Evolutionary conservation across 2,329 filamentous ascomycete genomes (phyloP).

Genomic region (Paraconiothyrium sp.): DNA sequence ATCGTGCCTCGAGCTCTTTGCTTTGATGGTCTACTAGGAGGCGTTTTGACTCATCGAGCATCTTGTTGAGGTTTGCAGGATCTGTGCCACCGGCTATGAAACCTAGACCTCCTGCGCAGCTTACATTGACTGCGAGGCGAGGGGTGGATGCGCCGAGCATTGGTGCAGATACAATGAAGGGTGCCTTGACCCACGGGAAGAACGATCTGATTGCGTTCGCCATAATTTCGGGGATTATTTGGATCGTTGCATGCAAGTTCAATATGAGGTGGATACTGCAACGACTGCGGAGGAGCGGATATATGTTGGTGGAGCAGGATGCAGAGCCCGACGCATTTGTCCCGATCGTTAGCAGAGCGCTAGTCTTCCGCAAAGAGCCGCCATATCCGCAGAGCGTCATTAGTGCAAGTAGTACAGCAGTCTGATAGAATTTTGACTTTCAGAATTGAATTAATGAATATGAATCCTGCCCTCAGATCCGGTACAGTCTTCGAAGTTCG

Average conservation of each 20-base stretch:
- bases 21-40: background rate
- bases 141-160: constrained; percentile 70
- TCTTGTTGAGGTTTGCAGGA: constrained; percentile 38
- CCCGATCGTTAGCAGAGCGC: no score
- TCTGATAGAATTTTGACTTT: background rate
- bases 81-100: constrained; percentile 54
- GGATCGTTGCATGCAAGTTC: no score
- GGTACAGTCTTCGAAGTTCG: background rate
- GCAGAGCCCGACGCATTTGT: no score
- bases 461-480: background rate
- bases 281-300: no score
- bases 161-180: constrained; percentile 69
- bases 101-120: constrained; percentile 55
- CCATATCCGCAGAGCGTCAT: constrained; percentile 2
- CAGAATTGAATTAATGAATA: background rate
- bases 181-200: constrained; percentile 62
- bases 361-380: background rate
- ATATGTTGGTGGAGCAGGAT: no score
- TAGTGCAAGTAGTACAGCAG: background rate
- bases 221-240: background rate
- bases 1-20: background rate
- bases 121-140: constrained; percentile 68
- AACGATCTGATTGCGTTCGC: constrained; percentile 12
- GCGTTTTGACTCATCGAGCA: background rate
- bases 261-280: no score